Evolutionary conservation across 306 rosid species (phyloP), one percentile per base, ranked within the genome.

Genomic region (Vigna reflexopilosa): DNA sequence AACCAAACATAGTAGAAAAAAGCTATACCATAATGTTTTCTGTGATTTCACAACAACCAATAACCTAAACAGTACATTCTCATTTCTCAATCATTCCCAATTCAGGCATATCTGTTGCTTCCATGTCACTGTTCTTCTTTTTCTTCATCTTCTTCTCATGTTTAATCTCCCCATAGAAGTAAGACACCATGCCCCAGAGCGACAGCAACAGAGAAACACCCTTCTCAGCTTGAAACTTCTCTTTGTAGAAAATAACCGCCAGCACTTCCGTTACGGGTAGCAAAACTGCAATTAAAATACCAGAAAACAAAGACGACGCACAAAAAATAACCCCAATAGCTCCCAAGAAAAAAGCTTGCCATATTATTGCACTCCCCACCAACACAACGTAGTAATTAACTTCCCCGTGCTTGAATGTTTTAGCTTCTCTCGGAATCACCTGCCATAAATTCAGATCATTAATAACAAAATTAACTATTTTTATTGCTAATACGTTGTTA

Each of bases 281-380:
- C 4, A 82, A 56, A 9, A 84, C 86, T 0, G 97, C 86, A 1
- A 94, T 88, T 2, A 89, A 32, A 32, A 94, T 82, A 1, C 81
- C 98, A 0, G 97, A 92, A 0, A 92, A 34, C 55, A 92, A 56
- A 10, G 98, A 92, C 0, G 97, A 92, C 0, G 88, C 84, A 67
- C 90, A 90, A 38, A 89, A 94, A 45, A 92, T 73, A 4, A 94
- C 81, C 49, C 97, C 98, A 2, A 92, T 78, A 0, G 91, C 90
- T 59, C 97, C 98, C 62, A 94, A 10, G 80, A 90, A 94, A 83
- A 92, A 94, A 7, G 32, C 45, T 54, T 94, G 97, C 94, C 93
- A 94, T 3, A 90, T 4, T 20, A 94, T 58, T 6, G 88, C 89
- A 69, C 70, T 89, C 16, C 12, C 54, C 58, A 75, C 91, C 20